Percentiles rank a stretch among this genome's conserved stretches.
Conservation (phyloP, 2,329 filamentous ascomycete genomes). For the Fonsecaea multimorphosa region DNA sequence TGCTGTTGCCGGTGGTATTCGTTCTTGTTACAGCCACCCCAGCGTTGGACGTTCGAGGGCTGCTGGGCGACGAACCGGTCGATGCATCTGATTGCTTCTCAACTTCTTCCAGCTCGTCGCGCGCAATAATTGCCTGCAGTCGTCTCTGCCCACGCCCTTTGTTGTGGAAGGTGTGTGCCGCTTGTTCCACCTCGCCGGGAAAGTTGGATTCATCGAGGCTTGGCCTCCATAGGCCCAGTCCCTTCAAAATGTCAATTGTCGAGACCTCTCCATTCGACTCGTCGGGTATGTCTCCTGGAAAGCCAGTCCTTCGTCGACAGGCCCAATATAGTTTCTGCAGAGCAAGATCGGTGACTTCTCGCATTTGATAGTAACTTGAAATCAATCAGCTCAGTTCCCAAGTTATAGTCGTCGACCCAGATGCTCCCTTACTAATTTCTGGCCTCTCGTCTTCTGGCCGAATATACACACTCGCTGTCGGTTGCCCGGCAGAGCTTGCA, state of each 20-base stretch:
- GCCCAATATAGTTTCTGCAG: constrained; percentile 30
- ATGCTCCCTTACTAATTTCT: constrained; percentile 25
- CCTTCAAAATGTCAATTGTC: constrained; percentile 23
- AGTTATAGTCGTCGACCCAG: neutral
- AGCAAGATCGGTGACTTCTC: constrained; percentile 25
- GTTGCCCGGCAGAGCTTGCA: constrained; percentile 24
- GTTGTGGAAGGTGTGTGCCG: neutral
- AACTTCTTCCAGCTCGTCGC: neutral
- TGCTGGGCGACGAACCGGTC: neutral
- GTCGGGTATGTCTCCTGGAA: constrained; percentile 26
- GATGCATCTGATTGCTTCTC: neutral
- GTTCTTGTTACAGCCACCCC: neutral
- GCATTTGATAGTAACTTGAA: constrained; percentile 28
- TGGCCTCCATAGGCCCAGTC: constrained; percentile 20
- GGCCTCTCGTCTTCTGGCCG: constrained; percentile 22
- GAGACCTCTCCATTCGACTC: constrained; percentile 20
- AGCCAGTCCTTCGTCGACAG: constrained; percentile 17
- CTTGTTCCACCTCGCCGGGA: neutral
- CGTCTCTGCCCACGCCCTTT: neutral
- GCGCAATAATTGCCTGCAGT: neutral
- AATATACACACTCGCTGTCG: constrained; percentile 24
- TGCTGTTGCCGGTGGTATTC: neutral
- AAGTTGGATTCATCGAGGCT: constrained; percentile 4
- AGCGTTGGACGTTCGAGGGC: neutral
- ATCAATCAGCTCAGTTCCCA: neutral